These are phyloP conservation scores for Diutina neorugosa DNA, from an alignment of 1,139 yeast genomes.

Conservation along the genomic window DNA sequence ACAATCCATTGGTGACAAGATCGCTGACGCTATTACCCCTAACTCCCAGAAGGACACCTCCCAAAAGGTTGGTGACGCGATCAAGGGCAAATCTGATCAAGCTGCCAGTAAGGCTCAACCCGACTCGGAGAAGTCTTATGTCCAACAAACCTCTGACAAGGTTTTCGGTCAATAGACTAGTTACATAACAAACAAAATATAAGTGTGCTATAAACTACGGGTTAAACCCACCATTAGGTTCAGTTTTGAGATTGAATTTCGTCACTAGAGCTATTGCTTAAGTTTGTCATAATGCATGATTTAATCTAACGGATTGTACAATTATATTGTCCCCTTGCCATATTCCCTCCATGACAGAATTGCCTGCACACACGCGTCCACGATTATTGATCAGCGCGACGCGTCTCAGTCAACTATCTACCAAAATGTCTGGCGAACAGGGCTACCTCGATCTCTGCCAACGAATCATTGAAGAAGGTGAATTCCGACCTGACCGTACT, in stretches of 20 bases:
- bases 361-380: not conserved
- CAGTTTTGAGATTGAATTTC: too few relatives aligned
- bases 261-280: too few relatives aligned
- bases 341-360: too few relatives aligned
- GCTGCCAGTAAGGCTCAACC: constrained; percentile 49
- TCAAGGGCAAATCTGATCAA: constrained; percentile 55
- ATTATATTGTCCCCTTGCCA: too few relatives aligned
- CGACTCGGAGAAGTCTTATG: constrained; percentile 50
- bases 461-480: constrained; percentile 72
- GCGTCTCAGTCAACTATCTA: not conserved
- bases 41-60: constrained; percentile 52
- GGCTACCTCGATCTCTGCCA: constrained; percentile 77
- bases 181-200: too few relatives aligned
- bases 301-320: too few relatives aligned
- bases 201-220: too few relatives aligned
- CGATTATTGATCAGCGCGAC: not conserved
- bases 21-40: constrained; percentile 58
- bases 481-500: constrained; percentile 85
- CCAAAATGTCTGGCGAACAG: constrained; percentile 43
- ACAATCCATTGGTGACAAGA: constrained; percentile 62
- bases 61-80: constrained; percentile 61
- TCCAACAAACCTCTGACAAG: constrained; percentile 28
- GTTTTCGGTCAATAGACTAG: constrained; percentile 8
- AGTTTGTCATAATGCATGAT: too few relatives aligned
- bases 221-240: too few relatives aligned